Base-by-base conservation (phyloP, 2,329 filamentous ascomycete genomes). In the Aspergillus sp. region DNA sequence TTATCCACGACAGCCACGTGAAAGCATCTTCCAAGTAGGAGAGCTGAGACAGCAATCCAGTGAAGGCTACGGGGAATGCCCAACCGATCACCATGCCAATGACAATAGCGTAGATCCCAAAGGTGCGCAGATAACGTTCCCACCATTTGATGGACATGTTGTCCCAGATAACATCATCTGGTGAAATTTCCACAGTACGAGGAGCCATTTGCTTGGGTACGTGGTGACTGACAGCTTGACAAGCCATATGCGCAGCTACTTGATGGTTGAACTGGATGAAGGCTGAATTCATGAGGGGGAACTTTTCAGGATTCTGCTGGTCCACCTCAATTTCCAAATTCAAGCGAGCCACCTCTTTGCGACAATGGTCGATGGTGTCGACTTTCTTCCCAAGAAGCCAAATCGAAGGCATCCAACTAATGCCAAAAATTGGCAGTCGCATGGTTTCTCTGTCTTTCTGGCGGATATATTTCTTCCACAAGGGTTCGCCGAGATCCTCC, bases 241-340 rank as follows among this genome's bases (percentile, higher is more conserved):
- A 97, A 57, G 93, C 95, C 95, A 99, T 98, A 69, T 99, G 95
- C 0, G 95, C 95, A 5, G 93, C 93, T 2, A 97, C 90, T 72
- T 99, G 95, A 70, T 97, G 89, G 69, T 99, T 96, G 82, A 99
- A 99, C 71, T 99, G 95, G 60, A 99, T 92, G 66, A 99, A 99
- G 0, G 95, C 95, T 1, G 93, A 96, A 68, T 90, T 96, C 92
- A 97, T 96, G 47, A 93, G 77, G 0, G 93, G 93, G 61, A 91
- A 98, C 4, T 88, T 86, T 64, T 97, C 93, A 0, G 90, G 89
- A 49, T 95, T 82, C 53, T 88, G 83, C 71, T 99, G 95, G 64
- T 98, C 95, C 45, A 88, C 80, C 66, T 97, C 93, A 54, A 99
- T 97, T 71, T 98, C 93, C 52, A 93, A 70, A 64, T 98, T 99